Conservation (phyloP, 108 stramenopile species). For the Craspedostauros australis region DNA sequence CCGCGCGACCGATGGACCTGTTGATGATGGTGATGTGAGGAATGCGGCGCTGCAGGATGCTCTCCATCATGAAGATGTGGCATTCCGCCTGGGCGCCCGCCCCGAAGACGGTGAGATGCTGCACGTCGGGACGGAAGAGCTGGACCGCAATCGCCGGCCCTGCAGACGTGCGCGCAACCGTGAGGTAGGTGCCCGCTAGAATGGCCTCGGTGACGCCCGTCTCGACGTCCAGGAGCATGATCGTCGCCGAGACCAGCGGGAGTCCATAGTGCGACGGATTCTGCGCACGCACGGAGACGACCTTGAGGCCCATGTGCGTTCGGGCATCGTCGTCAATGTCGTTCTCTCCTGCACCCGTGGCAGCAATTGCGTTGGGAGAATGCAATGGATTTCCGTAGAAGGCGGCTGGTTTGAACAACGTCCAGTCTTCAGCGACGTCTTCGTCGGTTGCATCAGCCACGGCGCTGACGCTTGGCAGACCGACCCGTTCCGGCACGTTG, state of each 20-base stretch:
- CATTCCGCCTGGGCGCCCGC: constrained; percentile 74
- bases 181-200: constrained; percentile 69
- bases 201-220: constrained; percentile 66
- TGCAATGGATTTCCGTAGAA: no score
- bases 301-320: constrained; percentile 62
- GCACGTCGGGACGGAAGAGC: constrained; percentile 16
- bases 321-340: constrained; percentile 12
- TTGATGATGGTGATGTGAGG: constrained; percentile 66
- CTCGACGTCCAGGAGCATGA: constrained; percentile 54
- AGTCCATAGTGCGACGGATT: constrained; percentile 49
- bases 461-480: no score
- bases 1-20: constrained; percentile 49
- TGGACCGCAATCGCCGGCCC: constrained; percentile 66
- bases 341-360: background rate
- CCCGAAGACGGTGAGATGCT: constrained; percentile 68
- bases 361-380: background rate
- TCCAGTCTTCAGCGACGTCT: constrained; percentile 48
- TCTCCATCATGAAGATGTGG: constrained; percentile 54
- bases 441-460: no score
- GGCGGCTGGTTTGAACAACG: constrained; percentile 78
- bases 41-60: constrained; percentile 26
- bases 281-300: constrained; percentile 49
- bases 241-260: constrained; percentile 66
- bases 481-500: no score
- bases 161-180: constrained; percentile 74